Evolutionary conservation across 208 protist genomes (phyloP), one percentile per base, ranked within the genome.

Genomic region (Acanthamoeba divionensis): DNA sequence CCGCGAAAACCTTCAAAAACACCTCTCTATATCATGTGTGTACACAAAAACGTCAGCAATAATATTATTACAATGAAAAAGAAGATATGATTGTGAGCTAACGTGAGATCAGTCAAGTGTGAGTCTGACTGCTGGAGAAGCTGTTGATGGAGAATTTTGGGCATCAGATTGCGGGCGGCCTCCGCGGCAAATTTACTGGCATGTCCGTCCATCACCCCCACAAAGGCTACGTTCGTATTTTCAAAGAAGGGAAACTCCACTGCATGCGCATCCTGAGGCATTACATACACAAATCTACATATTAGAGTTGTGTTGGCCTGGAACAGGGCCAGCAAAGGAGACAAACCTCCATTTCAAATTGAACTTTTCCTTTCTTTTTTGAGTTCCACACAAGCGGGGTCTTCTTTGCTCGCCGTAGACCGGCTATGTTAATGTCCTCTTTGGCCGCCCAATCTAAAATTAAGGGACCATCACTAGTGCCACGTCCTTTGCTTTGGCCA

Each of bases 341-440:
- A 47, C 2, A 38, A 38, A 62, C 73, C 73, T 86, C 75, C 75
- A 86, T 86, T 18, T 66, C 54, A 38, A 45, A 86, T 44, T 86
- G 75, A 3, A 33, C 31, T 44, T 44, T 55, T 18, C 38, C 69
- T 13, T 48, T n/a, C n/a, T 55, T 21, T 2, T n/a, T 1, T n/a
- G 26, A 47, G 50, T 55, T 55, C 44, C 60, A 86, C 21, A 12
- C 18, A 18, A 24, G n/a, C 8, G 75, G 75, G 1, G 75, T 47
- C 52, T 86, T 86, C 54, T 86, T 86, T n/a, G 75, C 75, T 21
- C 54, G 47, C 12, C 75, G 75, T 7, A 86, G 54, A 8, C 75
- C 75, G 15, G 45, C 10, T 9, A 47, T 36, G 75, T 86, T 86
- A 21, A 66, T 65, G 33, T 86, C 75, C 29, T 60, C 75, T 6